These are phyloP conservation scores for Leishmania tropica DNA, from an alignment of 208 protist genomes.

Conservation along the genomic window DNA sequence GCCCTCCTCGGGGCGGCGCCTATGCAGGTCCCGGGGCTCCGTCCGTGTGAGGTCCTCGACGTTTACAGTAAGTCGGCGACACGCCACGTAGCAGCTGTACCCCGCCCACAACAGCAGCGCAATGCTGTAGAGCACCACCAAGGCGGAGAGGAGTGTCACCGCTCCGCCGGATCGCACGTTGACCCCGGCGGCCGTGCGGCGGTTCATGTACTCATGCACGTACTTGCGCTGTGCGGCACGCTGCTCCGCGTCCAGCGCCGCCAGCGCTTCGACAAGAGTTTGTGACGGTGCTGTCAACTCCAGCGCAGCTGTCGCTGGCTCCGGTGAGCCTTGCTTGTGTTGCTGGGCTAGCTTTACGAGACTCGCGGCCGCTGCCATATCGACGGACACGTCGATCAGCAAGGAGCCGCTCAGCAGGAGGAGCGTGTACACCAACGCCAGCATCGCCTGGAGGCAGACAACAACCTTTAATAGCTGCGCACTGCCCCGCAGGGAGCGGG, in stretches of 20 bases:
- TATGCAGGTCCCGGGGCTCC: slow-evolving; percentile 16
- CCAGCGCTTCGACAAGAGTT: slow-evolving; percentile 10
- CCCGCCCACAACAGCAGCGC: slow-evolving; percentile 28
- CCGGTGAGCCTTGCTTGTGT: not conserved
- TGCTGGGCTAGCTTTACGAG: slow-evolving; percentile 3
- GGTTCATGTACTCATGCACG: slow-evolving; percentile 12
- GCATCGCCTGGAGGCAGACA: slow-evolving; percentile 51
- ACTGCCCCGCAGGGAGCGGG: slow-evolving; percentile 40
- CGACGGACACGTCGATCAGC: slow-evolving; percentile 32
- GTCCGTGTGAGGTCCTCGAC: slow-evolving; percentile 20
- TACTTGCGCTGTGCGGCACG: slow-evolving; percentile 15
- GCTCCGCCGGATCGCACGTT: not conserved
- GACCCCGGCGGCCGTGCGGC: not conserved
- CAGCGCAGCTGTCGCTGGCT: not conserved
- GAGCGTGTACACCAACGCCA: slow-evolving; percentile 54
- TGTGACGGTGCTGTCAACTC: slow-evolving; percentile 6
- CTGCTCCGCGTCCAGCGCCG: slow-evolving; percentile 12
- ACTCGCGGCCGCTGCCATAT: slow-evolving; percentile 1
- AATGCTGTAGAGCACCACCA: slow-evolving; percentile 22
- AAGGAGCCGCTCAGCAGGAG: slow-evolving; percentile 52
- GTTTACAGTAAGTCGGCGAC: slow-evolving; percentile 27
- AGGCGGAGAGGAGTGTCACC: not conserved
- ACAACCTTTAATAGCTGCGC: slow-evolving; percentile 45
- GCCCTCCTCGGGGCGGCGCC: not conserved
- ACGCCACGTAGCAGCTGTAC: slow-evolving; percentile 31